Base-by-base conservation (phyloP, 495 filamentous ascomycete species). In the Hypoxylon intermedium region DNA sequence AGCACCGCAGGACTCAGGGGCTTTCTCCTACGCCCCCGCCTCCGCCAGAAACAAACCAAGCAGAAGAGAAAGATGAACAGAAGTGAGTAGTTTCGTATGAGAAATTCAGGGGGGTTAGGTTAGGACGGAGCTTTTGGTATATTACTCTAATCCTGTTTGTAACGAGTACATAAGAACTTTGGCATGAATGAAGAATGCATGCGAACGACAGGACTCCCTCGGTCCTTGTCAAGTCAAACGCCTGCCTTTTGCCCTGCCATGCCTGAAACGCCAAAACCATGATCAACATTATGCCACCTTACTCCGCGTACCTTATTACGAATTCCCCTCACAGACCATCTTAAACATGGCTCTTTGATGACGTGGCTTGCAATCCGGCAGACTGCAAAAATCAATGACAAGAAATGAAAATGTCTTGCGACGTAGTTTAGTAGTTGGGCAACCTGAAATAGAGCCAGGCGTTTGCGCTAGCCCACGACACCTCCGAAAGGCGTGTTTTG, bases 401-500 rank as follows among this genome's bases (percentile, higher is more conserved):
- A 36, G 20, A 6, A 42, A 46, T 31, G 16, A 30, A 47, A 31
- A 34, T 24, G 16, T 48, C 37, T 28, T 20, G 50, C 24, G 21
- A 53, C 40, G 38, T 5, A 34, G 34, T 34, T 34, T 34, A 20
- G 42, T 11, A 18, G 13, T n/a, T 23, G 15, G 12, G 24, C 3
- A 36, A 13, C 16, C 12, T 60, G 16, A 30, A 34, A 59, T 48
- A 20, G 21, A 12, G n/a, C 11, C 4, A 46, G 13, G 6, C 26
- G 19, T 34, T 12, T 28, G 20, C 37, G 7, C 63, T 63, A 79
- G 44, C 67, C 73, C 47, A 81, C 66, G 9, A 76, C 76, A 4
- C 79, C 80, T 41, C 83, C 84, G 72, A 90, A 89, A 6, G 87
- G 81, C 42, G 87, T 86, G 48, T 87, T 91, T 76, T 90, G 92